These are phyloP conservation scores for Bidens hawaiensis DNA, from an alignment of 140 eudicot genomes.

Conservation along the genomic window DNA sequence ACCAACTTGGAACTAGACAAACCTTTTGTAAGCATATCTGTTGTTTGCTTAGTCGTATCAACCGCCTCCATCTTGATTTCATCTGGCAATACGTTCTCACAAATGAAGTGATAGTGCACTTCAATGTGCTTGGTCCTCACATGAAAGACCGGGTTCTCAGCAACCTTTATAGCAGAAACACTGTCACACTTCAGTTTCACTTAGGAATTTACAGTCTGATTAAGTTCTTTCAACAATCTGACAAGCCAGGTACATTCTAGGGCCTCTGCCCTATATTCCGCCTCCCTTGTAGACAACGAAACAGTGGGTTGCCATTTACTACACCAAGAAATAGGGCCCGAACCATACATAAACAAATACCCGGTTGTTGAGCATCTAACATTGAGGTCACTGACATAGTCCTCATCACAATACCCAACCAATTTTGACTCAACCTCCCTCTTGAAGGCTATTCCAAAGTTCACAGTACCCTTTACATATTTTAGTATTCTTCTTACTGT, in stretches of 20 bases:
- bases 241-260: neutral
- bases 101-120: too few relatives aligned
- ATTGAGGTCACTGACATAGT: neutral
- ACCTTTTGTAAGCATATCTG: neutral
- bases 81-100: neutral
- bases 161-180: neutral
- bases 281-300: too few relatives aligned
- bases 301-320: neutral
- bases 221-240: neutral
- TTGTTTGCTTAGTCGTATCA: neutral
- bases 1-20: neutral
- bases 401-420: neutral
- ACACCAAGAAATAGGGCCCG: neutral
- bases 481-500: too few relatives aligned
- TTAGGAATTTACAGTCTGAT: neutral
- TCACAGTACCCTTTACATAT: neutral
- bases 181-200: neutral
- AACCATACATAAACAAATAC: neutral
- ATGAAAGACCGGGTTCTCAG: neutral
- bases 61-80: neutral
- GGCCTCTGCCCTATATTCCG: too few relatives aligned
- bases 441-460: neutral
- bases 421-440: neutral
- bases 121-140: neutral
- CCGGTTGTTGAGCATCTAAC: neutral